Percentiles rank a stretch among this genome's conserved stretches.
Evolutionary conservation across 768 basidiomycete genomes (phyloP).

Genomic region (Vishniacozyma victoriae): DNA sequence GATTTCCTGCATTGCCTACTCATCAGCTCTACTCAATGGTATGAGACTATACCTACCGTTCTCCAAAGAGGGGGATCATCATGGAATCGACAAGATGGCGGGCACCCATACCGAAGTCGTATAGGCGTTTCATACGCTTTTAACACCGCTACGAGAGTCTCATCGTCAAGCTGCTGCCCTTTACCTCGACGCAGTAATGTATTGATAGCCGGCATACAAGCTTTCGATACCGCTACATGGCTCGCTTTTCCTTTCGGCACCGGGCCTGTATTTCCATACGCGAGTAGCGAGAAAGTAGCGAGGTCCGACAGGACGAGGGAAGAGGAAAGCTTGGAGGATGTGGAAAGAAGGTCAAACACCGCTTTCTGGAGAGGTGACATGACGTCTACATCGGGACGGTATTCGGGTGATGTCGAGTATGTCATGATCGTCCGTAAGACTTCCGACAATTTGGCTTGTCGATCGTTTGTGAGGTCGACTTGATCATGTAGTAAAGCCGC

Average conservation of each 20-base stretch:
- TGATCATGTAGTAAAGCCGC: constrained; percentile 55
- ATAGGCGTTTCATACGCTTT: constrained; percentile 87
- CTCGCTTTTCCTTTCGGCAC: constrained; percentile 61
- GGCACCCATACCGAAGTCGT: constrained; percentile 92
- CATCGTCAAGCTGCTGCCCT: constrained; percentile 67
- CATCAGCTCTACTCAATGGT: constrained; percentile 51
- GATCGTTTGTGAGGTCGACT: constrained; percentile 59
- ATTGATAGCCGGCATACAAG: constrained; percentile 73
- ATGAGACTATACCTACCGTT: constrained; percentile 61
- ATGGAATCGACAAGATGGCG: constrained; percentile 77
- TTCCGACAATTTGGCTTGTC: constrained; percentile 63
- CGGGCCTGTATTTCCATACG: constrained; percentile 68
- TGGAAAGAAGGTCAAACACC: constrained; percentile 64
- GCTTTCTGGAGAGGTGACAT: constrained; percentile 58
- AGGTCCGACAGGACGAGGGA: constrained; percentile 76
- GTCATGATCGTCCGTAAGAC: constrained; percentile 71
- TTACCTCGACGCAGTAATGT: constrained; percentile 69
- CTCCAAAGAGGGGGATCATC: constrained; percentile 89
- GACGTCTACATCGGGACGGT: constrained; percentile 76
- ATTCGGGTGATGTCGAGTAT: constrained; percentile 76
- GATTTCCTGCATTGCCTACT: constrained; percentile 44
- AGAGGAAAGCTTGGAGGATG: constrained; percentile 60
- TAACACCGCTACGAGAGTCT: constrained; percentile 75
- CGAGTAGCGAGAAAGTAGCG: constrained; percentile 76
- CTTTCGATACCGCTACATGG: constrained; percentile 85